Evolutionary conservation across 2,329 filamentous ascomycete species (phyloP), one percentile per base, ranked within the genome.

Genomic region (Pseudopithomyces maydicus): DNA sequence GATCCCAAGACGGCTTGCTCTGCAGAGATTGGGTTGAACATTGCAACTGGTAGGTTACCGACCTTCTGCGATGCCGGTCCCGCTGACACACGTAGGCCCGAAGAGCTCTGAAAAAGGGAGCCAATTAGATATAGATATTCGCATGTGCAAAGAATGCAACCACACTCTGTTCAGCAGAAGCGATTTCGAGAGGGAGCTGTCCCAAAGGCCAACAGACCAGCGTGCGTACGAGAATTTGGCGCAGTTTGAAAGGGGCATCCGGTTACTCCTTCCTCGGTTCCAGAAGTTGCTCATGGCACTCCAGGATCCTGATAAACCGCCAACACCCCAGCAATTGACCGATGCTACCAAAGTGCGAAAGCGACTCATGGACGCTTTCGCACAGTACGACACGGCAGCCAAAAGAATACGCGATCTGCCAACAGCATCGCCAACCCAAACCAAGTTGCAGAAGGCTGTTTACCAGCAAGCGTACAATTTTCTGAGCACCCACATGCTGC

Each of bases 111-210:
- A 79, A 17, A 61, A 79, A 80, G 66, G 62, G 74, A 65, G 60
- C 81, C 72, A 88, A 59, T 74, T 96, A 41, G 87, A 85, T 52
- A 78, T 98, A 42, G 91, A 97, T 70, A 81, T 99, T 15, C 87
- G 95, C 41, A 94, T 99, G 85, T 99, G 95, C 76, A 90, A 89
- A 68, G 92, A 96, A 55, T 99, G 95, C 79, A 92, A 84, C 63
- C 78, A 84, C 32, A 90, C 85, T 0, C 76, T 91, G 19, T 91
- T 91, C 74, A 84, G 85, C 49, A 88, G 89, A 66, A 85, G 88
- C 36, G 92, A 97, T 71, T 97, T 97, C 70, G 81, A 85, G 22
- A 85, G 86, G 8, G 90, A 92, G 10, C 75, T 92, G 3, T 78
- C 82, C 1, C 81, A 85, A 49, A 89, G 88, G 61, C 88, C 90